Base-by-base conservation (phyloP, 176 grass and related monocot species). In the Zea mays region DNA sequence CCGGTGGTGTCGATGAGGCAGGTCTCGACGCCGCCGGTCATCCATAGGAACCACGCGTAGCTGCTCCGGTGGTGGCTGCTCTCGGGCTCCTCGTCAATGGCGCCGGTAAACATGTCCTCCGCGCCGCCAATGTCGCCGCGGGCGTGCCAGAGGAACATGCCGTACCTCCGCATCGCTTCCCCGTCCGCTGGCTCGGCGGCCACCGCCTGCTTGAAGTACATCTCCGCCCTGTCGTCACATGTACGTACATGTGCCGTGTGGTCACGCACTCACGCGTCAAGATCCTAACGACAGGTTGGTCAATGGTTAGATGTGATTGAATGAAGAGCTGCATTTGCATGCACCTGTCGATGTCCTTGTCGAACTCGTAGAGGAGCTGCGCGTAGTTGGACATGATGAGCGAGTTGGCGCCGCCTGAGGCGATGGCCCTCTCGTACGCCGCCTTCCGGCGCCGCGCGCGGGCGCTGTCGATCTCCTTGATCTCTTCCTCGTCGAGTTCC, bases 381-480 rank as follows among this genome's bases (percentile, higher is more conserved):
- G 91, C 91, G 68, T 94, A 97, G 74, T 97, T 97, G 39, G 88
- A 91, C 4, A 97, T 89, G 84, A 97, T 86, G 67, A 97, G 82
- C 2, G 94, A 97, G 82, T 57, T 86, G 5, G 85, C 79, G 19
- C 75, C 79, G 65, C 80, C 82, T 38, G 49, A 67, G 27, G 77
- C 64, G 70, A 97, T 91, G 67, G 82, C 57, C 59, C 81, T 79
- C 91, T 97, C 91, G 79, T 97, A 97, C 39, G 79, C 65, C 27
- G 83, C 79, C 72, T 86, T 72, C 39, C 85, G 65, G 35, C 77
- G 75, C 56, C 73, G 50, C 14, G 66, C 65, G 42, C 77, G 74
- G 35, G 77, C 15, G 59, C 9, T 3, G 21, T 82, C 34, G 21
- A 67, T 59, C 5, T 78, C 33, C 44, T 72, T 19, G 11, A 67